These are phyloP conservation scores for Talaromyces borbonicus DNA, from an alignment of 495 filamentous ascomycete genomes.

Conservation along the genomic window DNA sequence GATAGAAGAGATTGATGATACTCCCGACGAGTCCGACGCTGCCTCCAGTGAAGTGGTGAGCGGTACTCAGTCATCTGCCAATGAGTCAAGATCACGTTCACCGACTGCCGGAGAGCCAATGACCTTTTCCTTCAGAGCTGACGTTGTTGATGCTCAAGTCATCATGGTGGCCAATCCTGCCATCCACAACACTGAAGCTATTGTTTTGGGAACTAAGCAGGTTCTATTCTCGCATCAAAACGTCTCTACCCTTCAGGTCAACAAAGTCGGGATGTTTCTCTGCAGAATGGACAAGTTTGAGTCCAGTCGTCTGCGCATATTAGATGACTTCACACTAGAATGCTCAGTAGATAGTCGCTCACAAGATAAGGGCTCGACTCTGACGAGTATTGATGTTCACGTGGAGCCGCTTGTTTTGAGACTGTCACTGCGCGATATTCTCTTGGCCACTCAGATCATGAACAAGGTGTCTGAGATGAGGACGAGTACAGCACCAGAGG, in stretches of 20 bases:
- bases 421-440: constrained; percentile 85
- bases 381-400: constrained; percentile 75
- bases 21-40: constrained; percentile 49
- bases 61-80: constrained; percentile 19
- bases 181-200: constrained; percentile 82
- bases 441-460: constrained; percentile 87
- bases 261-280: constrained; percentile 92
- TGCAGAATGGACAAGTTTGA: constrained; percentile 98
- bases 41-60: constrained; percentile 38
- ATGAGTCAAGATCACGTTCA: constrained; percentile 5
- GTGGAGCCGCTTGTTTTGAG: constrained; percentile 89
- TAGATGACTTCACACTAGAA: constrained; percentile 90
- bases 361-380: constrained; percentile 52
- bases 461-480: constrained; percentile 80
- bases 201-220: constrained; percentile 91
- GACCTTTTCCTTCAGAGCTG: constrained; percentile 81
- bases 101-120: constrained; percentile 36
- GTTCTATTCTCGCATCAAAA: constrained; percentile 88
- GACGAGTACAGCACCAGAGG: constrained; percentile 38
- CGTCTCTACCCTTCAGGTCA: constrained; percentile 82
- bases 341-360: constrained; percentile 74
- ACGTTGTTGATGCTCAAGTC: constrained; percentile 89
- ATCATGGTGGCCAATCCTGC: constrained; percentile 93
- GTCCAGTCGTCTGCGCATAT: constrained; percentile 71
- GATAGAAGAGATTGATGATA: constrained; percentile 45